A percentile compares a stretch with the other conserved stretches of the same genome.
Evolutionary conservation across 1,284 basidiomycete species (phyloP).

Genomic region (Cutaneotrichosporon sp.): DNA sequence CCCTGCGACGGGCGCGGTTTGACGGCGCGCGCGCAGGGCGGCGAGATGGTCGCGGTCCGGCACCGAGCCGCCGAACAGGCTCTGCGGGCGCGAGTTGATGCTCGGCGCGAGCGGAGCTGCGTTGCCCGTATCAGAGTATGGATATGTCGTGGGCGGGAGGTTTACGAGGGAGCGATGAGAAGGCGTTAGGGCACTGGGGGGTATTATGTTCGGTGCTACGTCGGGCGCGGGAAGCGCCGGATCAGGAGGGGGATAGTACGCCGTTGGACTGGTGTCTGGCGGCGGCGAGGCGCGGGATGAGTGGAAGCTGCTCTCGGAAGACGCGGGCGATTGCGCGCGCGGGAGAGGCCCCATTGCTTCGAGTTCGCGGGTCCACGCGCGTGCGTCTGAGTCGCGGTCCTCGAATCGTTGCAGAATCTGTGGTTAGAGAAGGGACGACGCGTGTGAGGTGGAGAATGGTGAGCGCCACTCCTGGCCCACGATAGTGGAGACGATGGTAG

Average conservation of each 20-base stretch:
- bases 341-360: slow-evolving; percentile 68
- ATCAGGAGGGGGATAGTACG: slow-evolving; percentile 41
- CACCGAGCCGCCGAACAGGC: slow-evolving; percentile 14
- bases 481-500: background rate
- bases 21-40: slow-evolving; percentile 6
- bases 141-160: slow-evolving; percentile 23
- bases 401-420: slow-evolving; percentile 24
- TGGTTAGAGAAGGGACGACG: background rate
- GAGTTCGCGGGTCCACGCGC: slow-evolving; percentile 75
- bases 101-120: background rate
- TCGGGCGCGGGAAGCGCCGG: slow-evolving; percentile 46
- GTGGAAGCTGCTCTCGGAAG: slow-evolving; percentile 47
- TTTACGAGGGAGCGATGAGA: slow-evolving; percentile 44
- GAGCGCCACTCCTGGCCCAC: background rate
- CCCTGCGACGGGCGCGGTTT: background rate
- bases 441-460: background rate
- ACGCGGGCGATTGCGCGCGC: slow-evolving; percentile 36
- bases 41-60: slow-evolving; percentile 14
- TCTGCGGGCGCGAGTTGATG: slow-evolving; percentile 14
- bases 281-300: slow-evolving; percentile 44
- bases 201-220: slow-evolving; percentile 44
- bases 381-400: slow-evolving; percentile 76
- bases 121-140: slow-evolving; percentile 4
- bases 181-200: slow-evolving; percentile 41
- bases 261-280: slow-evolving; percentile 10